phyloP scores from a whole-genome alignment of 768 basidiomycete genomes.

The Calocera viscosa region DNA sequence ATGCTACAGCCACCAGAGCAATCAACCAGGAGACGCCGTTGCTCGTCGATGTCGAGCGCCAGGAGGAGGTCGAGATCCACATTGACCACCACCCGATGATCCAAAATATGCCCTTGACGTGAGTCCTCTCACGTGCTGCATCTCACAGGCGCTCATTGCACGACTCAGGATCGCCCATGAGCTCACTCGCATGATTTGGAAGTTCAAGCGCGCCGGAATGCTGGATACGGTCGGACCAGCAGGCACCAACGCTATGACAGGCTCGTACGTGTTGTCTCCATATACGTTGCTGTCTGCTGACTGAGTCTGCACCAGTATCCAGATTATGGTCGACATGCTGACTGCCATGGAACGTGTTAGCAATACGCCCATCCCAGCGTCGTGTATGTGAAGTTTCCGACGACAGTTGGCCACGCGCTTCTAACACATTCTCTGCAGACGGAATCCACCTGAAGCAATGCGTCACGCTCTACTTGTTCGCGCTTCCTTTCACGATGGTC shows the following conservation, averaged over 20 bases:
- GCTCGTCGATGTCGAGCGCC: not conserved
- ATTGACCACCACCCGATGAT: not conserved
- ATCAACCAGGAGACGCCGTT: conserved; percentile 1
- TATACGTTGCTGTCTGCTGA: not conserved
- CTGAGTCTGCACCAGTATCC: conserved; percentile 40
- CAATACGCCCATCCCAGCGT: conserved; percentile 70
- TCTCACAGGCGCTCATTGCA: not conserved
- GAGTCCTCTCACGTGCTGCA: conserved; percentile 20
- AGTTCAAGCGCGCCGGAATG: conserved; percentile 65
- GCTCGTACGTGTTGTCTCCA: conserved; percentile 35
- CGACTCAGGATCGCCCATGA: conserved; percentile 64
- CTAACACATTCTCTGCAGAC: conserved; percentile 33
- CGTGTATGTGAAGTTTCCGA: conserved; percentile 36
- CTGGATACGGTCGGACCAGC: conserved; percentile 86
- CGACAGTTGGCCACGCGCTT: not conserved
- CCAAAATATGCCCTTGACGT: conserved; percentile 56
- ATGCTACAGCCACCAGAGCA: not conserved
- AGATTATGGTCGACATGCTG: conserved; percentile 74
- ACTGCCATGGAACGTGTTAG: conserved; percentile 82
- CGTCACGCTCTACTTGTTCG: conserved; percentile 83
- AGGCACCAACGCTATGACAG: conserved; percentile 67
- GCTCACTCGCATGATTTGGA: conserved; percentile 52
- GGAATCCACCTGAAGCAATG: conserved; percentile 91
- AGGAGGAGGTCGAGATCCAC: conserved; percentile 1
- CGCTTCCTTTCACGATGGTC: conserved; percentile 76